Evolutionary conservation across 2,329 filamentous ascomycete species (phyloP), one percentile per base, ranked within the genome.

Genomic region (Cladosporium colombiae): DNA sequence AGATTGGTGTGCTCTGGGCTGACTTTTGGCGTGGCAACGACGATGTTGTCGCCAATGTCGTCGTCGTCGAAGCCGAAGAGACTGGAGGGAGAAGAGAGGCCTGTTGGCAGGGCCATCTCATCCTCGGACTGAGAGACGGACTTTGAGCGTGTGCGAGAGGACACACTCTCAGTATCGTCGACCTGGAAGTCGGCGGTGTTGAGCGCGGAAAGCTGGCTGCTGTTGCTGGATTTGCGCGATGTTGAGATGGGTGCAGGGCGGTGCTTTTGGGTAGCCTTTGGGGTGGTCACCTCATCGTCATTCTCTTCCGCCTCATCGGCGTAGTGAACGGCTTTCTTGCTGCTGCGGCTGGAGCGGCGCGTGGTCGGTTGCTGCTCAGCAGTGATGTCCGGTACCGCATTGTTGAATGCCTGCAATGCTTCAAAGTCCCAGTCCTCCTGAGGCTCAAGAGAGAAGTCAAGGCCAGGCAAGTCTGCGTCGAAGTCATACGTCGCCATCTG

Each of bases 61-160:
- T 27, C 33, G 21, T 29, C 60, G 10, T 53, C 33, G 14, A 21
- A 46, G 18, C 35, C 58, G 58, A 61, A 61, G 35, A 61, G 40
- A 23, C 58, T 61, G 25, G 25, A 21, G 14, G 27, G 27, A 18
- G 37, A 23, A 4, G 58, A 49, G 7, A 21, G 5, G 40, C 58
- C 40, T 2, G 58, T 50, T 33, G 52, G 52, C 18, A 55, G 29
- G 27, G 11, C 18, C 5, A 21, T 33, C 31, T 57, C 55, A 33
- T 57, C 31, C 21, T 37, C 31, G 5, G 55, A 57, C 6, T 10
- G n/a, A 8, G 27, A 35, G 10, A 27, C 21, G 18, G 60, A 62
- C 49, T 40, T 63, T 18, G 61, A 63, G 61, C 61, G 61, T 11
- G 61, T 63, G 27, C 61, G 61, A 16, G 50, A 37, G 14, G 61